These are phyloP conservation scores for Coniochaeta hoffmannii DNA, from an alignment of 2,329 filamentous ascomycete species.

Conservation along the genomic window DNA sequence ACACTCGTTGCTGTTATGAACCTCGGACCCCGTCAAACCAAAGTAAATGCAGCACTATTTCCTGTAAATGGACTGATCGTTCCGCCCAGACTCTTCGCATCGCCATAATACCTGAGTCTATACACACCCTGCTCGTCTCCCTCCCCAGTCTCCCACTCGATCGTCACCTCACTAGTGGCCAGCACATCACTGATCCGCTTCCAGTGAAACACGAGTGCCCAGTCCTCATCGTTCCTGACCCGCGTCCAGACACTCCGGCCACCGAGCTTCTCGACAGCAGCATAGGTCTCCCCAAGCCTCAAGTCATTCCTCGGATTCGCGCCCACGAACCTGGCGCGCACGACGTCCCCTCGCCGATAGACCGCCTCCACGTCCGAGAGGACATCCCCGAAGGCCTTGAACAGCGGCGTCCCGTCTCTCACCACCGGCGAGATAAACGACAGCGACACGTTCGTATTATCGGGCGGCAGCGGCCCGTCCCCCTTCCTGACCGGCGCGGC, in stretches of 20 bases:
- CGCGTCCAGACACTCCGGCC: constrained; percentile 49
- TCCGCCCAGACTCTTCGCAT: constrained; percentile 59
- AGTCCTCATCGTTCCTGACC: constrained; percentile 70
- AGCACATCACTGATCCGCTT: constrained; percentile 59
- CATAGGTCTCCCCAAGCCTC: constrained; percentile 68
- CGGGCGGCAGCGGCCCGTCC: constrained; percentile 59
- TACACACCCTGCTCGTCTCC: constrained; percentile 60
- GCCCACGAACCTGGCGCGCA: constrained; percentile 67
- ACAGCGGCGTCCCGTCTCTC: constrained; percentile 58
- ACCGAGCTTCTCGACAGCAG: constrained; percentile 61
- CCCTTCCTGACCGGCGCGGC: constrained; percentile 32
- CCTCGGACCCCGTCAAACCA: constrained; percentile 14
- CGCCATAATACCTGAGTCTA: constrained; percentile 75
- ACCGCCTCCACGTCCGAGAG: constrained; percentile 41
- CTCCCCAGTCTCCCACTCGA: constrained; percentile 71
- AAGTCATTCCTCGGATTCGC: constrained; percentile 90
- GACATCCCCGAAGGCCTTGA: constrained; percentile 65
- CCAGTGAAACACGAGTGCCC: constrained; percentile 79
- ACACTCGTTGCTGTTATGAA: no score
- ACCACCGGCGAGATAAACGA: constrained; percentile 77
- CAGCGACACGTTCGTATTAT: constrained; percentile 69
- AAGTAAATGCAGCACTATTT: constrained; percentile 47
- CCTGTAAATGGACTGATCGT: constrained; percentile 65
- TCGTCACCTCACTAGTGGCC: constrained; percentile 69
- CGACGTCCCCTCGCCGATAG: constrained; percentile 53